Percentiles rank a stretch among this genome's conserved stretches.
Evolutionary conservation across 169 alveolate species (phyloP).

Genomic region (Plasmodium coatneyi): DNA sequence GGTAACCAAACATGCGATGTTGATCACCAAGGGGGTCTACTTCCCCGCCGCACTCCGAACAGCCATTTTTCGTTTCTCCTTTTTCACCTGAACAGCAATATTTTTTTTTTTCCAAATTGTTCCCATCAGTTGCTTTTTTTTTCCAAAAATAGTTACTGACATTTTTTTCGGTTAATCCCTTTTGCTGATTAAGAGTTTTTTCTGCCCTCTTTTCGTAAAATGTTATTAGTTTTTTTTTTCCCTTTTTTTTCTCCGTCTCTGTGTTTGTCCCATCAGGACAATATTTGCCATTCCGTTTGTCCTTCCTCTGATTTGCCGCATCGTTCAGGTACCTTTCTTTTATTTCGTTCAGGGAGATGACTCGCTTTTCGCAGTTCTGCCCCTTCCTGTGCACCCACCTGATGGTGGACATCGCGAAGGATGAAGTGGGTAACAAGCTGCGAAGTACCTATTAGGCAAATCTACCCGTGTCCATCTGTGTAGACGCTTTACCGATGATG

Average conservation of each 20-base stretch:
- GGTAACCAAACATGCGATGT: neutral
- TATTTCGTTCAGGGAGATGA: constrained; percentile 48
- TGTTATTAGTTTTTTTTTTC: neutral
- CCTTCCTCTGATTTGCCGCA: neutral
- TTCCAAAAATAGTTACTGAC: neutral
- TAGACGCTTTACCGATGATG: neutral
- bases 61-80: neutral
- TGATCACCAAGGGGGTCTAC: neutral
- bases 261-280: neutral
- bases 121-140: neutral
- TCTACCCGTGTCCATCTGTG: neutral
- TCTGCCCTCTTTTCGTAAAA: neutral
- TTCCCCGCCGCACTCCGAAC: neutral
- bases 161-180: neutral
- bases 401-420: constrained; percentile 30
- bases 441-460: neutral
- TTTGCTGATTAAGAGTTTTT: neutral
- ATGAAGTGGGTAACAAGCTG: neutral
- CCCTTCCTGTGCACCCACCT: constrained; percentile 72
- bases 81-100: constrained; percentile 9
- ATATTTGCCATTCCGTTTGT: neutral
- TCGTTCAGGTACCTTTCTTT: constrained; percentile 55
- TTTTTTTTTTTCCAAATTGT: neutral
- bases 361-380: constrained; percentile 20
- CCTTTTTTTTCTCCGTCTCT: neutral